Evolutionary conservation across 192 early-diverging fungal genomes (phyloP), one percentile per base, ranked within the genome.

Genomic region (Coemansia sp.): DNA sequence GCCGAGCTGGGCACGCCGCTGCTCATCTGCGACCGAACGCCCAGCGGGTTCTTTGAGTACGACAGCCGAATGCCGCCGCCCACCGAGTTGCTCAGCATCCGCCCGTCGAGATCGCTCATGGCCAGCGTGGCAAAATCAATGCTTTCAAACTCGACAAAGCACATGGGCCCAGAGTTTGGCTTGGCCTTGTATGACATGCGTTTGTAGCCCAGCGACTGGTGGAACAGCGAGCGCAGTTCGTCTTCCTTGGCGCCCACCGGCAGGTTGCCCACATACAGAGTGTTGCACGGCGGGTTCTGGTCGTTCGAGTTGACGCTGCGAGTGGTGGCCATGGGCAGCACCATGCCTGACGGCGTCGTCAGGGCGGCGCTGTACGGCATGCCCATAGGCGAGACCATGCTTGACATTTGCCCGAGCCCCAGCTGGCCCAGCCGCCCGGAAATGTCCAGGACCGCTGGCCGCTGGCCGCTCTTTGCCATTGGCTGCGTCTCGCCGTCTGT

Each of bases 61-160:
- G 88, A 91, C 6, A 98, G 86, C n/a, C 96, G 87, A 67, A 98
- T 94, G 43, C 96, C 96, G 41, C 94, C 90, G 73, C 93, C 94
- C 27, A 91, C 87, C 14, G 93, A 94, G 79, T 90, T 94, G 39
- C 82, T 79, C 50, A 98, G 71, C 27, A 85, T 86, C 53, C 92
- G 88, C 35, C 95, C 96, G 61, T 94, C 90, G 4, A 95, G 84
- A 51, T 96, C 90, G 53, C 79, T 84, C 76, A 97, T 85, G 14
- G 94, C 93, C 49, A 92, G 89, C 19, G 94, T 94, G 14, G 96
- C 96, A 75, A 84, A 95, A 25, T 86, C 81, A 24, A 98, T 92
- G 81, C 90, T 91, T 57, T 97, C 96, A 89, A 98, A 98, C 85
- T 98, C 96, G 35, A 98, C 95, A 91, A 98, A 98, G 78, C 95